phyloP scores from a whole-genome alignment of 257 asterid species.

The Anisodus acutangulus region DNA sequence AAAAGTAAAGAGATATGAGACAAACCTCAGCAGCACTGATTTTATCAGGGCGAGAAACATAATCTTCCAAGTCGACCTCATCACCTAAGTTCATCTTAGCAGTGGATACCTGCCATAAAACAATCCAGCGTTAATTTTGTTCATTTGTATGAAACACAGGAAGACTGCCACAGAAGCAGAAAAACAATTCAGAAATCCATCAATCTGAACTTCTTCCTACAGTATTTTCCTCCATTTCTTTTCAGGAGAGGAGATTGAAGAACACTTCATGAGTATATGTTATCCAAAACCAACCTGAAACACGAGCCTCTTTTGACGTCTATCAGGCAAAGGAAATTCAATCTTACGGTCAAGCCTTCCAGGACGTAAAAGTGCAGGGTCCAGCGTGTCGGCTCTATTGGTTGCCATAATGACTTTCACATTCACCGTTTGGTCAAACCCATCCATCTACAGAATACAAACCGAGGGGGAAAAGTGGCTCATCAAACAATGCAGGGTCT shows the following conservation, averaged over 20 bases:
- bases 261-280: background rate
- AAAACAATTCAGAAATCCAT: background rate
- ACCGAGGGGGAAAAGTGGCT: background rate
- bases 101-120: constrained; percentile 69
- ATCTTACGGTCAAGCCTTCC: constrained; percentile 94
- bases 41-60: constrained; percentile 88
- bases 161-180: background rate
- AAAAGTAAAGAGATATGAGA: background rate
- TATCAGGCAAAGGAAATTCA: constrained; percentile 89
- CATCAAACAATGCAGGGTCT: background rate
- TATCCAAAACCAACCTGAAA: constrained; percentile 58
- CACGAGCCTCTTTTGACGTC: constrained; percentile 86
- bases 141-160: background rate
- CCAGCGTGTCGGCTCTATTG: constrained; percentile 86
- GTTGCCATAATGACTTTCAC: constrained; percentile 94
- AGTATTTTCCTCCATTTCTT: background rate
- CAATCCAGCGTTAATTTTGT: background rate
- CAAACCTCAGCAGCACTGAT: constrained; percentile 95
- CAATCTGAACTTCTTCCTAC: background rate
- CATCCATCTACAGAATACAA: constrained; percentile 71
- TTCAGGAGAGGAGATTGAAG: background rate
- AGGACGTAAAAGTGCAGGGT: constrained; percentile 91
- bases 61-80: constrained; percentile 88
- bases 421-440: constrained; percentile 86
- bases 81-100: constrained; percentile 85